Percentiles rank a stretch among this genome's conserved stretches.
These are phyloP conservation scores for Rubroboletus pulcherrimus DNA, from an alignment of 768 basidiomycete species.

Conservation along the genomic window DNA sequence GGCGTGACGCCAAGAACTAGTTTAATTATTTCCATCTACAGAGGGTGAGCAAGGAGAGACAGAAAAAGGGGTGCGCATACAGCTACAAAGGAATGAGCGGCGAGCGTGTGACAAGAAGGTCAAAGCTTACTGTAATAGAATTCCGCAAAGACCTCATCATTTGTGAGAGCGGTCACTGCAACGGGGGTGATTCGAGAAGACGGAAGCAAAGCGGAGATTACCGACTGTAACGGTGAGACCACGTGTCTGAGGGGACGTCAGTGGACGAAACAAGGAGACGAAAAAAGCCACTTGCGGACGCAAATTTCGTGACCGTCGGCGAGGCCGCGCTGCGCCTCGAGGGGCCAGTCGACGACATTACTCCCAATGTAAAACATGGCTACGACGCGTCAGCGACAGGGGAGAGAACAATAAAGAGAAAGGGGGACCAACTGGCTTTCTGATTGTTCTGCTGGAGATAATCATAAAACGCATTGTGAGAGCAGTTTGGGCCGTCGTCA, in stretches of 20 bases:
- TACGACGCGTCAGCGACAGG: conserved; percentile 15
- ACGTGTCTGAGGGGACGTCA: conserved; percentile 22
- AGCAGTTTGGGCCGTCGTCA: conserved; percentile 64
- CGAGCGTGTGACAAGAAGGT: background rate
- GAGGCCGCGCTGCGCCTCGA: conserved; percentile 51
- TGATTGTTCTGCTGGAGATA: conserved; percentile 50
- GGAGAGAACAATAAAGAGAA: background rate
- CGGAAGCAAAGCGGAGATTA: background rate
- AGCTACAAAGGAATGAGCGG: conserved; percentile 17
- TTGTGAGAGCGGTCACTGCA: conserved; percentile 56
- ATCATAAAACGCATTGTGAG: conserved; percentile 61
- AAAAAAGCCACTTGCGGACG: conserved; percentile 43
- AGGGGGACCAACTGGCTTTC: conserved; percentile 42
- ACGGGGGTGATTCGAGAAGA: background rate
- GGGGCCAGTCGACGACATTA: conserved; percentile 53
- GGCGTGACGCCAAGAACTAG: conserved; percentile 53
- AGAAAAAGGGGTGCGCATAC: conserved; percentile 11
- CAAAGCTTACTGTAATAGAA: conserved; percentile 60
- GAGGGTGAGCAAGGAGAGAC: background rate
- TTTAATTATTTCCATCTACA: conserved; percentile 50
- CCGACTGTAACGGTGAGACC: conserved; percentile 46
- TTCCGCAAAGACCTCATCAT: conserved; percentile 70
- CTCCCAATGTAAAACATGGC: conserved; percentile 64
- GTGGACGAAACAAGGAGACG: no score
- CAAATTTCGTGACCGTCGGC: conserved; percentile 60